Percentiles rank a stretch among this genome's conserved stretches.
These are phyloP conservation scores for Pleurotus giganteus DNA, from an alignment of 768 basidiomycete genomes.

Conservation along the genomic window DNA sequence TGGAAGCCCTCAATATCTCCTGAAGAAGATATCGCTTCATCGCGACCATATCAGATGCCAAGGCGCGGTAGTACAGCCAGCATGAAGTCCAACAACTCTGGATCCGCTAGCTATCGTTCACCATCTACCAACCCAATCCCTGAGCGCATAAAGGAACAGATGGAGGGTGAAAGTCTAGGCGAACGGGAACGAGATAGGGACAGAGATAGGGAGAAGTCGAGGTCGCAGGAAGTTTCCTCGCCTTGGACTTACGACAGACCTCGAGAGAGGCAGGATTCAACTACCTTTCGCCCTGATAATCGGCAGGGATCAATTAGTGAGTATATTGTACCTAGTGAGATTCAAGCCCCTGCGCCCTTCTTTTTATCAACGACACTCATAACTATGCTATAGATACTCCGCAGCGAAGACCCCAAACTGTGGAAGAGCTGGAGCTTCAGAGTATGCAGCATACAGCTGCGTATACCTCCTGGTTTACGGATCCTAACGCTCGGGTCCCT, in stretches of 20 bases:
- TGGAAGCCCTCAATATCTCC: slow-evolving; percentile 57
- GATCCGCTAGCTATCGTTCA: slow-evolving; percentile 38
- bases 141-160: slow-evolving; percentile 28
- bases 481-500: background rate
- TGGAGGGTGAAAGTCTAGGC: slow-evolving; percentile 12
- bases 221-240: slow-evolving; percentile 6
- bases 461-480: slow-evolving; percentile 4
- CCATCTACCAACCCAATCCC: slow-evolving; percentile 37
- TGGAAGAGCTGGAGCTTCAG: slow-evolving; percentile 2
- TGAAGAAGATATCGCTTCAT: slow-evolving; percentile 39
- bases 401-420: slow-evolving; percentile 6
- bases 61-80: slow-evolving; percentile 50
- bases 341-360: background rate
- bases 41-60: slow-evolving; percentile 39
- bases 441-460: slow-evolving; percentile 6
- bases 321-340: background rate
- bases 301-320: slow-evolving; percentile 19
- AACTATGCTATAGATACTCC: background rate
- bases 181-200: slow-evolving; percentile 5
- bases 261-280: slow-evolving; percentile 17
- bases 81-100: slow-evolving; percentile 35
- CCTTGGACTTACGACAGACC: no score
- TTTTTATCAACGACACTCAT: background rate
- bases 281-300: slow-evolving; percentile 13
- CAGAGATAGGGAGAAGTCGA: slow-evolving; percentile 12